phyloP scores from a whole-genome alignment of 1,284 basidiomycete genomes.

The Salmacisia buchloeana region DNA sequence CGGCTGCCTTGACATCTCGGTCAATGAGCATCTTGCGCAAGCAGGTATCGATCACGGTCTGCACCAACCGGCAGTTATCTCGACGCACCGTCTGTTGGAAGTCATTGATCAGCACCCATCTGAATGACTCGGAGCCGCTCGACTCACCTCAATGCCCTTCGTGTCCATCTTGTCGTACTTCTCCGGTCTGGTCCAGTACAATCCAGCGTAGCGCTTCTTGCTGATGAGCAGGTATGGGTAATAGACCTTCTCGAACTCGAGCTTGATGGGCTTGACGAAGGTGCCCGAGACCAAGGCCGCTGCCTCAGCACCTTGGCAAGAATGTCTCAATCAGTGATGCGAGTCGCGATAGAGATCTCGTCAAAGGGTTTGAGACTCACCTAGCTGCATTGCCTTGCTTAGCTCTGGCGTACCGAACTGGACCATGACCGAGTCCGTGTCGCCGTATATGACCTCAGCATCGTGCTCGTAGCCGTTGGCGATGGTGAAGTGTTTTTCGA shows the following conservation, averaged over 20 bases:
- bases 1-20: conserved; percentile 48
- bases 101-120: background rate
- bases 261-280: conserved; percentile 47
- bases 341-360: too few species aligned
- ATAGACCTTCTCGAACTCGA: conserved; percentile 51
- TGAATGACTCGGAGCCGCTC: background rate
- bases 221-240: conserved; percentile 49
- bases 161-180: conserved; percentile 51
- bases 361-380: background rate
- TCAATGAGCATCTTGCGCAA: conserved; percentile 50
- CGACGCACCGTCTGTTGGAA: conserved; percentile 39
- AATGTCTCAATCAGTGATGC: conserved; percentile 47
- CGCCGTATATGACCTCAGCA: conserved; percentile 48
- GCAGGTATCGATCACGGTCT: conserved; percentile 49
- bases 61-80: conserved; percentile 50
- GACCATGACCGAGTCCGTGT: conserved; percentile 51
- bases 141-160: conserved; percentile 43
- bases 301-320: conserved; percentile 70
- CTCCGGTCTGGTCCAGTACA: conserved; percentile 47
- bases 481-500: conserved; percentile 46
- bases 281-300: conserved; percentile 69
- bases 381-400: conserved; percentile 41
- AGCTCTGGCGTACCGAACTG: conserved; percentile 46
- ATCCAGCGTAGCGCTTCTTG: conserved; percentile 50
- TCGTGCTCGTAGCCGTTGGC: conserved; percentile 49